Evolutionary conservation across 2,329 filamentous ascomycete species (phyloP).

Genomic region (Plectosphaerella sp.): DNA sequence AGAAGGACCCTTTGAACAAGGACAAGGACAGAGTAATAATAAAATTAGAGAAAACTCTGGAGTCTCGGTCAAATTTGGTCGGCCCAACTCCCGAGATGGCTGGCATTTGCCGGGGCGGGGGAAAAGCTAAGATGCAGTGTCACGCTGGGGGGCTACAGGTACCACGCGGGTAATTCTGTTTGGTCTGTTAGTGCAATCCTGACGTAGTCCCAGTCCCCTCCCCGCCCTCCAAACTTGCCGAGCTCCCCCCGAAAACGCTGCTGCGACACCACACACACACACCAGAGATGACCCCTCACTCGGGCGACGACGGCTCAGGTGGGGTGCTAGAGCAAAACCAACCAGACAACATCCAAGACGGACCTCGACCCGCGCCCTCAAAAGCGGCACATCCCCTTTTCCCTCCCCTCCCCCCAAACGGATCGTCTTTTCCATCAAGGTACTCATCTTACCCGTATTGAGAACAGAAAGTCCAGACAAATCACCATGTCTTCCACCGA

Average conservation of each 20-base stretch:
- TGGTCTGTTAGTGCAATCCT: not conserved
- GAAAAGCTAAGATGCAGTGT: not conserved
- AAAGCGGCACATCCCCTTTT: not conserved
- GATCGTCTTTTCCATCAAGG: conserved; percentile 10
- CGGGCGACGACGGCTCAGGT: not conserved
- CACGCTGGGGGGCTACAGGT: not conserved
- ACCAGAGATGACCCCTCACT: not conserved
- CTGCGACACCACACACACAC: not conserved
- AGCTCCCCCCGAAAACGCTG: not conserved
- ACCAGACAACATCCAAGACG: too few relatives aligned
- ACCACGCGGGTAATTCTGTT: not conserved
- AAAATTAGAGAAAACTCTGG: too few relatives aligned
- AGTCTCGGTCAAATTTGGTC: too few relatives aligned
- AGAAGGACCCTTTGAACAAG: too few relatives aligned
- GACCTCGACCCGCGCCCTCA: too few relatives aligned
- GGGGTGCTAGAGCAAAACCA: not conserved
- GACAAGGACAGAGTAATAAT: too few relatives aligned
- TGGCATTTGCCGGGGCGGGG: too few relatives aligned
- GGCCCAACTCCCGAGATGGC: too few relatives aligned
- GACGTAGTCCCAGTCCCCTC: not conserved
- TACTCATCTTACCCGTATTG: conserved; percentile 5
- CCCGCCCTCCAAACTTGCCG: not conserved
- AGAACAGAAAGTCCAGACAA: conserved; percentile 2
- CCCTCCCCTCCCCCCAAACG: not conserved
- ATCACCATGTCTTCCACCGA: conserved; percentile 12